A percentile compares a stretch with the other conserved stretches of the same genome.
Conservation (phyloP, 2,329 filamentous ascomycete genomes). For the Neofusicoccum sp. region DNA sequence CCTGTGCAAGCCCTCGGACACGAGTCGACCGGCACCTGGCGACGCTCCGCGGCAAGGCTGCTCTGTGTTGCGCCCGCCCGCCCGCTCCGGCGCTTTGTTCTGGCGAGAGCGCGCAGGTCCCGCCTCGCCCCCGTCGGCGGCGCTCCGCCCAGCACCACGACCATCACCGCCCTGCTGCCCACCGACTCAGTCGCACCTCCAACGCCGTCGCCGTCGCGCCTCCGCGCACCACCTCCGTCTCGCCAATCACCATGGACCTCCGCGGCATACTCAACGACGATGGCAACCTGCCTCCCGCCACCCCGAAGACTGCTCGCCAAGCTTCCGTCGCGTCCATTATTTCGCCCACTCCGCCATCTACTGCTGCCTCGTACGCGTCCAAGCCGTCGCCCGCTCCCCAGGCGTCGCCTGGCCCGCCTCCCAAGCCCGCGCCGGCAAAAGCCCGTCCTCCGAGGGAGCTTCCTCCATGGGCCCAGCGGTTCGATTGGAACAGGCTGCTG, state of each 20-base stretch:
- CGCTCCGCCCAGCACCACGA: neutral
- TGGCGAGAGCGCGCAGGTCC: neutral
- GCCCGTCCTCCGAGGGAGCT: neutral
- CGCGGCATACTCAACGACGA: conserved; percentile 19
- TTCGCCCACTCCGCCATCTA: conserved; percentile 17
- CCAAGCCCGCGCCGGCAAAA: neutral
- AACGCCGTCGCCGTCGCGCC: neutral
- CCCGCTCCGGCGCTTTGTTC: neutral
- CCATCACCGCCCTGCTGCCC: neutral
- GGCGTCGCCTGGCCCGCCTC: neutral
- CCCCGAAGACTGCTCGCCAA: conserved; percentile 17
- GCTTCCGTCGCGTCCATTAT: conserved; percentile 15
- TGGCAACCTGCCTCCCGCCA: conserved; percentile 6
- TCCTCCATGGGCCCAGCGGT: conserved; percentile 17
- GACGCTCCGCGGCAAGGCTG: neutral
- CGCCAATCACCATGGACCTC: conserved; percentile 16
- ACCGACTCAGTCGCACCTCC: conserved; percentile 17
- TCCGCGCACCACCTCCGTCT: neutral
- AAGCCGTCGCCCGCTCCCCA: conserved; percentile 12
- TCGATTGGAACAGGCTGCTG: conserved; percentile 13
- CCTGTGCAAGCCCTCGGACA: neutral
- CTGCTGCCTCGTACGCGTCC: conserved; percentile 17
- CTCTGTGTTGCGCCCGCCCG: neutral
- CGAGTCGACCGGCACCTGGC: neutral
- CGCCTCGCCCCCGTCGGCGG: neutral